A percentile compares a stretch with the other conserved stretches of the same genome.
phyloP scores from a whole-genome alignment of 768 basidiomycete species.

The Rhodotorula sphaerocarpa region DNA sequence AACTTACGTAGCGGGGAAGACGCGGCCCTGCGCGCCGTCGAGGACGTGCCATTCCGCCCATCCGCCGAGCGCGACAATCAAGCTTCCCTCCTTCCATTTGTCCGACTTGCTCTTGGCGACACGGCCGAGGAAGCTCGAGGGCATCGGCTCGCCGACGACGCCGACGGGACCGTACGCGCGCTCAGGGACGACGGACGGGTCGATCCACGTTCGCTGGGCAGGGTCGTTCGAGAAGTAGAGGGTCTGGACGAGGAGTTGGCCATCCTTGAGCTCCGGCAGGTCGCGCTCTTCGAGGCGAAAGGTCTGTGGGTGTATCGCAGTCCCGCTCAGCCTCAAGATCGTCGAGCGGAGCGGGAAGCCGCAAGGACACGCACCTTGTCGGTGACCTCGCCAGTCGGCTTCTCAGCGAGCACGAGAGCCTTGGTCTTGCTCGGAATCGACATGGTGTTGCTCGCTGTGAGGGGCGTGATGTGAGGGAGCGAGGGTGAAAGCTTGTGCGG shows the following conservation, averaged over 20 bases:
- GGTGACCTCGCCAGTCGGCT: constrained; percentile 32
- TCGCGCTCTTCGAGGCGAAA: constrained; percentile 9
- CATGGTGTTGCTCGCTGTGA: neutral
- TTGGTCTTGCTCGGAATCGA: constrained; percentile 27
- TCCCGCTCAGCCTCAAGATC: neutral
- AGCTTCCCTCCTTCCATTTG: constrained; percentile 6
- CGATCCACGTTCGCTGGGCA: constrained; percentile 39
- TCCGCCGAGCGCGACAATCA: neutral
- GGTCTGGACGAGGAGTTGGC: constrained; percentile 39
- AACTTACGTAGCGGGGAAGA: constrained; percentile 6
- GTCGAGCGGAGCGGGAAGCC: neutral
- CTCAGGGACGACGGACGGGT: constrained; percentile 9
- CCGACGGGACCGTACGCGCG: constrained; percentile 19
- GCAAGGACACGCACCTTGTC: neutral
- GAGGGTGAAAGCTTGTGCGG: neutral
- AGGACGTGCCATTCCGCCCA: constrained; percentile 16
- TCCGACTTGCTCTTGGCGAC: constrained; percentile 9
- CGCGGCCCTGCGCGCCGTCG: neutral
- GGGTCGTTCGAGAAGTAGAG: constrained; percentile 40
- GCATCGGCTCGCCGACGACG: constrained; percentile 20
- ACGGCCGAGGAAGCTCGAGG: constrained; percentile 8
- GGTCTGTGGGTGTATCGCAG: neutral
- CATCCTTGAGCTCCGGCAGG: constrained; percentile 4
- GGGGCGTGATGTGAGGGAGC: neutral
- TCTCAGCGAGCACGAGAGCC: constrained; percentile 36